phyloP scores from a whole-genome alignment of 805 yeast genomes.

The Sungouiozyma intestinalis region DNA sequence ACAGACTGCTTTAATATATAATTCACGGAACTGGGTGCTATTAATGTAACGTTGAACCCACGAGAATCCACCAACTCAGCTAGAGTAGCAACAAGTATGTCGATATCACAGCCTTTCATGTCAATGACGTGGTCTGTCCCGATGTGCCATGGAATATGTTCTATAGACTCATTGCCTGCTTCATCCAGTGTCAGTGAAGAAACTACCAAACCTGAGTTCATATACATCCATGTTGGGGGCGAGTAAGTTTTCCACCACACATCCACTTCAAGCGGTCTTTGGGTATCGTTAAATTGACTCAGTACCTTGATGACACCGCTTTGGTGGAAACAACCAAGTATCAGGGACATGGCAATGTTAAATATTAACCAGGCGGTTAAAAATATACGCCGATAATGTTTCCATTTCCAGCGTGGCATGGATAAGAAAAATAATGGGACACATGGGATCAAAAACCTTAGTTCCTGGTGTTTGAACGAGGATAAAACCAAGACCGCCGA shows the following conservation, averaged over 20 bases:
- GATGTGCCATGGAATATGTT: slow-evolving; percentile 8
- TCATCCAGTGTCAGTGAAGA: slow-evolving; percentile 13
- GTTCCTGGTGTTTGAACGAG: slow-evolving; percentile 81
- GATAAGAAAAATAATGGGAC: slow-evolving; percentile 61
- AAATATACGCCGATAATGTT: slow-evolving; percentile 28
- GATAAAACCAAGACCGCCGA: slow-evolving; percentile 66
- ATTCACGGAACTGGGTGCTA: slow-evolving; percentile 16
- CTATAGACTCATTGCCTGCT: slow-evolving; percentile 14
- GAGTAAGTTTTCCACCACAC: slow-evolving; percentile 93
- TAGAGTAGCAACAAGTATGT: slow-evolving; percentile 17
- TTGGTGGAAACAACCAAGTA: slow-evolving; percentile 83
- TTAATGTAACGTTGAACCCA: slow-evolving; percentile 5
- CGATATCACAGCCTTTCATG: slow-evolving; percentile 36
- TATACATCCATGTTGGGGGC: slow-evolving; percentile 82
- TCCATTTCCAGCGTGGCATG: background rate
- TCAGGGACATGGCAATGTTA: slow-evolving; percentile 44
- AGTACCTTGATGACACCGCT: slow-evolving; percentile 77
- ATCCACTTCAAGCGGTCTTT: slow-evolving; percentile 30
- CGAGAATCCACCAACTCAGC: slow-evolving; percentile 6
- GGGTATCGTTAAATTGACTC: slow-evolving; percentile 27
- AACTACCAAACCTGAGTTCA: slow-evolving; percentile 15
- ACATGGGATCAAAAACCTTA: slow-evolving; percentile 74
- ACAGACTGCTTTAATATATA: background rate
- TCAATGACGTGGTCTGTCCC: slow-evolving; percentile 30
- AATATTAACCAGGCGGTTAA: slow-evolving; percentile 47